Conservation (phyloP, 306 rosid species). For the Erythrophleum fordii region DNA sequence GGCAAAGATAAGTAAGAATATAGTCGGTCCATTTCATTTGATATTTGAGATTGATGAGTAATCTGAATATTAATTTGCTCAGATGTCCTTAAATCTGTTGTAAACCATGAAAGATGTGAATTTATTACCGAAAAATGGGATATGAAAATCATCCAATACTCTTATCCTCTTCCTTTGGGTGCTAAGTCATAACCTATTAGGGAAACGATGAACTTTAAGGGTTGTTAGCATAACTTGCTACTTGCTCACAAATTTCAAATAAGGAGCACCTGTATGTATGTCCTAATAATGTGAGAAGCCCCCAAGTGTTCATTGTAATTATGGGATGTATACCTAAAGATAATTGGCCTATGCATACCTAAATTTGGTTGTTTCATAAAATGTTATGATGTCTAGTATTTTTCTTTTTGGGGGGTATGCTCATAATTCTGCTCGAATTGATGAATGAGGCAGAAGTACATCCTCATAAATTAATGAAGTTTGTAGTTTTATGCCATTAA, state of each 20-base stretch:
- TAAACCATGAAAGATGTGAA: background rate
- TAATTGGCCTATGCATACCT: background rate
- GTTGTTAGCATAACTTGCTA: background rate
- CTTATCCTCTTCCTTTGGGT: constrained; percentile 25
- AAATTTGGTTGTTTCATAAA: background rate
- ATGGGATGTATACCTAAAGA: constrained; percentile 6
- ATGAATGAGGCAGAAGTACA: background rate
- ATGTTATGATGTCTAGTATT: background rate
- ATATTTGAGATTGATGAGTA: constrained; percentile 22
- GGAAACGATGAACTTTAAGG: background rate
- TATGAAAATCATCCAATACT: background rate
- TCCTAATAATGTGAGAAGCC: background rate
- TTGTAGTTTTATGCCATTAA: constrained; percentile 1
- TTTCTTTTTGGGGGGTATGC: background rate
- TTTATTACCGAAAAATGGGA: background rate
- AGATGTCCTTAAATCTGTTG: background rate
- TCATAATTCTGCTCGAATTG: constrained; percentile 7
- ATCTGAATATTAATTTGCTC: constrained; percentile 27
- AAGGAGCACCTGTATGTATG: background rate
- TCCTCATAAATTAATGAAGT: background rate
- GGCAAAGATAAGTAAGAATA: background rate
- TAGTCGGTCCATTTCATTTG: background rate
- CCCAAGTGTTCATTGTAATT: background rate
- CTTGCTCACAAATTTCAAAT: constrained; percentile 11
- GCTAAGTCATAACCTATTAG: background rate